Base-by-base conservation (phyloP, 371 early-diverging fungal species). In the Circinella umbellata region DNA sequence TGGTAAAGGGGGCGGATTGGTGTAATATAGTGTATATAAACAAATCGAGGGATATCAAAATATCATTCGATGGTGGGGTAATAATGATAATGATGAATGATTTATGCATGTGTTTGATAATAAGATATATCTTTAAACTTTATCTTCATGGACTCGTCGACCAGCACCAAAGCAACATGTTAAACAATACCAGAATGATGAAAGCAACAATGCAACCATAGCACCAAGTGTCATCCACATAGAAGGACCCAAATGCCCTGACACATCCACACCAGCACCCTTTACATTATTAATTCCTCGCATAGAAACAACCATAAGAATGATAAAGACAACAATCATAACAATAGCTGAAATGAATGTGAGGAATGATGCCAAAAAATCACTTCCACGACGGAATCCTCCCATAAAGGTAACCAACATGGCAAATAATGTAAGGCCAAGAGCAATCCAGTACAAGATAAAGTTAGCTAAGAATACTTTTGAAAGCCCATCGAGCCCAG, bases 161-260 rank as follows among this genome's bases (percentile, higher is more conserved):
- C 69, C 72, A 18, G 75, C 60, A 37, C 65, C 70, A 42, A 63
- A 71, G 42, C 69, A 71, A 20, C 77, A 77, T 9, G 70, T 72
- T n/a, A 74, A 38, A 64, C 72, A 74, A 49, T 77, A 77, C 68
- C 72, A 77, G 27, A 72, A 62, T 2, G 77, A 73, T 10, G 77
- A 69, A 53, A 74, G 55, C 13, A 73, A 57, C 1, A 77, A 64
- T 47, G 68, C 77, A 13, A 71, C 70, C 70, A 74, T 74, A 34
- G 77, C 74, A 60, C 77, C 77, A 17, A 77, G 57, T 14, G 77
- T 74, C 72, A 74, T 72, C 77, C 77, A 74, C 48, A 68, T 72
- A 0, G 77, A 71, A n/a, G 74, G 72, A 13, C 77, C 77, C 27
- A 83, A 64, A 48, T 68, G 69, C 42, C 84, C 84, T 4, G 67